A percentile compares a stretch with the other conserved stretches of the same genome.
These are phyloP conservation scores for Wilhelminamyces savonicus DNA, from an alignment of 805 yeast species.

Conservation along the genomic window DNA sequence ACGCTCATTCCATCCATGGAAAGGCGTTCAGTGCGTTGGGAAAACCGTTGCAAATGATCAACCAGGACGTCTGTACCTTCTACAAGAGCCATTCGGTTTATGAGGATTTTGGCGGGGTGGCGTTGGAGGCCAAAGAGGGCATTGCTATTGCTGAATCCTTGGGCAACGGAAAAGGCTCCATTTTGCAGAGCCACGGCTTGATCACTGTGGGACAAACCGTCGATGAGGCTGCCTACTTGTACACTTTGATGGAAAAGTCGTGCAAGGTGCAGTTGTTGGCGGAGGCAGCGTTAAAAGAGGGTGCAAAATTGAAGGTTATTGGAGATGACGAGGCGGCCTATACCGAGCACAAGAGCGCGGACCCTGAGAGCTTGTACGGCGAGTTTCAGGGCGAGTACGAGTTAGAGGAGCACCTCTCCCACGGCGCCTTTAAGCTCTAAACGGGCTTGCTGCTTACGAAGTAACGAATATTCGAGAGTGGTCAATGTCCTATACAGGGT, in stretches of 20 bases:
- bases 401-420: too few species aligned
- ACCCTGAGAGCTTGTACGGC: constrained; percentile 61
- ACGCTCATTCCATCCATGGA: constrained; percentile 60
- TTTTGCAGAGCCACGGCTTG: constrained; percentile 69
- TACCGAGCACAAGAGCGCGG: constrained; percentile 54
- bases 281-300: constrained; percentile 45
- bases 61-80: constrained; percentile 69
- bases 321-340: constrained; percentile 62
- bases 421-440: too few species aligned
- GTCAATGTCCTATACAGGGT: too few species aligned
- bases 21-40: constrained; percentile 64
- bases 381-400: constrained; percentile 72
- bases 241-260: constrained; percentile 54
- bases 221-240: constrained; percentile 69
- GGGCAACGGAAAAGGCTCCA: constrained; percentile 52
- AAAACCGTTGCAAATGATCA: constrained; percentile 65
- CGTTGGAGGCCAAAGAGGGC: constrained; percentile 61
- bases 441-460: too few species aligned
- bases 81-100: constrained; percentile 65
- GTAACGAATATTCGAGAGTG: too few species aligned
- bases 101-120: constrained; percentile 72
- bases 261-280: constrained; percentile 64
- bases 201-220: constrained; percentile 65
- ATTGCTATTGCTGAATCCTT: constrained; percentile 52
- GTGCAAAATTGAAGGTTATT: constrained; percentile 36